These are phyloP conservation scores for Dendrostoma leiphaemia DNA, from an alignment of 2,329 filamentous ascomycete species.

Conservation along the genomic window DNA sequence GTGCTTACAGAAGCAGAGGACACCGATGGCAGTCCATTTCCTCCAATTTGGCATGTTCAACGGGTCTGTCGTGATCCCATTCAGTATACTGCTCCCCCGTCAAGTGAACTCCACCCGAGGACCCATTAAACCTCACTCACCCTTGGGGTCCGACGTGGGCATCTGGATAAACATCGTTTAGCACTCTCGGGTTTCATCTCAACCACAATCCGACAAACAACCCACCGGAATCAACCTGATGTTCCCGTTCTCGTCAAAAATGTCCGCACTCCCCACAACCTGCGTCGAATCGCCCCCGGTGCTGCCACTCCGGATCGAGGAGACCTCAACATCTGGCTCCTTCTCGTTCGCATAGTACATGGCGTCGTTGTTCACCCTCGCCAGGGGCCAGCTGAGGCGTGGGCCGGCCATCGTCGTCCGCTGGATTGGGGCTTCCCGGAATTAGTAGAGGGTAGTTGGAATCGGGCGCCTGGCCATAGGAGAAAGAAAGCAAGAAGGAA, in stretches of 20 bases:
- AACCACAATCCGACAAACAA: neutral
- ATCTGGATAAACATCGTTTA: too few relatives aligned
- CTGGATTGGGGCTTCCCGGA: neutral
- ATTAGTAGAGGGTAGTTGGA: neutral
- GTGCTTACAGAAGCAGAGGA: conserved; percentile 32
- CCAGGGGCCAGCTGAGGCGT: conserved; percentile 12
- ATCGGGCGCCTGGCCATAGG: conserved; percentile 9
- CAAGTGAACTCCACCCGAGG: too few relatives aligned
- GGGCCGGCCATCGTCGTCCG: conserved; percentile 1
- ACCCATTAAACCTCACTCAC: conserved; percentile 12
- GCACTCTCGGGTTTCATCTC: neutral
- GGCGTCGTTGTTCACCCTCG: neutral
- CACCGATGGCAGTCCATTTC: conserved; percentile 31
- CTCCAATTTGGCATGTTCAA: conserved; percentile 31
- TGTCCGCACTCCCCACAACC: conserved; percentile 21
- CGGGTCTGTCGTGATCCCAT: conserved; percentile 24
- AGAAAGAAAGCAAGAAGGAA: neutral
- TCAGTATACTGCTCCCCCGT: too few relatives aligned
- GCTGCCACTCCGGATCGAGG: neutral
- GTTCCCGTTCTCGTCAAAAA: conserved; percentile 22
- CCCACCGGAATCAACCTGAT: conserved; percentile 23
- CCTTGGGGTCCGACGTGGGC: conserved; percentile 31
- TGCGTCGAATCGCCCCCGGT: conserved; percentile 4
- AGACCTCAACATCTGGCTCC: conserved; percentile 7
- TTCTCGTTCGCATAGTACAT: conserved; percentile 1